Base-by-base conservation (phyloP, 2,329 filamentous ascomycete species). In the Beauveria medogensis region DNA sequence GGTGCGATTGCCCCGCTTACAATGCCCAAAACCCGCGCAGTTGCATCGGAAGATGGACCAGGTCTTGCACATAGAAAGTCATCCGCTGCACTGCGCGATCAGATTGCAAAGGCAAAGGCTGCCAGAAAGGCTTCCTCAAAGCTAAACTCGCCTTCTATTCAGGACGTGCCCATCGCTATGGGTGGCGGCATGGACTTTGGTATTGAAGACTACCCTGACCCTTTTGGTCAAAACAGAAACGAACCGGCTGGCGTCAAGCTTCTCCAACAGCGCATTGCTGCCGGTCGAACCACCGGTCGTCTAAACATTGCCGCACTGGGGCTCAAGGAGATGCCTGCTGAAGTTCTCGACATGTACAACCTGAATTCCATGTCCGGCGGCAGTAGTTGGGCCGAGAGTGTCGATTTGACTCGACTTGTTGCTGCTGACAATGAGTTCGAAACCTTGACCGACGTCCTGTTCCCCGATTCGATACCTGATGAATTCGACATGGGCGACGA, bases 301-400 rank as follows among this genome's bases (percentile, higher is more conserved):
- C 79, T 99, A 44, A 97, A 97, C 65, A 92, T 99, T 69, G 88
- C 92, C 1, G 92, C 90, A 0, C 82, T 97, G 80, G 84, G 86
- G 1, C 74, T 99, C 44, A 89, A 86, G 63, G 81, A 88, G 61
- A 89, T 99, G 3, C 94, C 94, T 0, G 74, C 83, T 1, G 90
- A 95, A 69, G 89, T 97, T 0, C 77, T 96, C 74, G 85, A 86
- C 59, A 97, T 97, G 92, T 97, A 97, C 71, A 89, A 92, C 67
- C 79, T 90, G 20, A 86, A 92, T 58, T 81, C 83, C 1, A 80
- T 86, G 60, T 79, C 78, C 14, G 77, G 82, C 24, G 84, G 82
- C 41, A 82, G 86, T 12, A 85, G 87, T 40, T 97, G 94, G 94
- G 92, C 92, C 2, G 93, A 97, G 72, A 88, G 89, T 62, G 91